A percentile compares a stretch with the other conserved stretches of the same genome.
These are phyloP conservation scores for Cordyceps militaris DNA, from an alignment of 2,329 filamentous ascomycete genomes.

Conservation along the genomic window DNA sequence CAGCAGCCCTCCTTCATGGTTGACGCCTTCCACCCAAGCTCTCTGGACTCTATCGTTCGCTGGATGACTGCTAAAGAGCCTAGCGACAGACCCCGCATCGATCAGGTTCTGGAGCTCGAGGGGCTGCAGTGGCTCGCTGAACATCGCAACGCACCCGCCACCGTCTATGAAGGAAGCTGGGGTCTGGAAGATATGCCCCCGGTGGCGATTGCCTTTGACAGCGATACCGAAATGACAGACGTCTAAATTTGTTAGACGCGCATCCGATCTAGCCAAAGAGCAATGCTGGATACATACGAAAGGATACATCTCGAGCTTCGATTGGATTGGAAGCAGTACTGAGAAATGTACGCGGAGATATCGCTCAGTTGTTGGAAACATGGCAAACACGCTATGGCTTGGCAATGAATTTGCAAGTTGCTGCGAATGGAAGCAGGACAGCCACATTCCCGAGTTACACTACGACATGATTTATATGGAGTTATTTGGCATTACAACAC, in stretches of 20 bases:
- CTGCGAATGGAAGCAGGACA: neutral
- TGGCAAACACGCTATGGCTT: neutral
- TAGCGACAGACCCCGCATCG: conserved; percentile 61
- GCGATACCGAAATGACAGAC: conserved; percentile 54
- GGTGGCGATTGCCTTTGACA: conserved; percentile 30
- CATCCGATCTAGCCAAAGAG: conserved; percentile 12
- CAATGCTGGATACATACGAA: conserved; percentile 9
- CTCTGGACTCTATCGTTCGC: conserved; percentile 75
- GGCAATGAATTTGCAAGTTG: neutral
- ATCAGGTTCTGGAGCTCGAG: conserved; percentile 64
- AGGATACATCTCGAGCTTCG: neutral
- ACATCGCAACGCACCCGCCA: conserved; percentile 79
- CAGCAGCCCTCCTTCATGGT: conserved; percentile 83
- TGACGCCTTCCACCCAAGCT: conserved; percentile 62
- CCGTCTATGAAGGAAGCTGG: conserved; percentile 93
- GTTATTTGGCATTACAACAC: conserved; percentile 8
- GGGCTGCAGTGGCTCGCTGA: conserved; percentile 74
- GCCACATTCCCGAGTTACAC: neutral
- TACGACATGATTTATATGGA: conserved; percentile 11
- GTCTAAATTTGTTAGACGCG: conserved; percentile 32
- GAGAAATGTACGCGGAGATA: conserved; percentile 4
- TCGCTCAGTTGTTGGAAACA: neutral
- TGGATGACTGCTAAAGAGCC: conserved; percentile 84
- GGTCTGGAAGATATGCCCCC: conserved; percentile 59
- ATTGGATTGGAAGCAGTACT: conserved; percentile 10